Evolutionary conservation across 441 rosid species (phyloP).

Genomic region (Croton setiger): DNA sequence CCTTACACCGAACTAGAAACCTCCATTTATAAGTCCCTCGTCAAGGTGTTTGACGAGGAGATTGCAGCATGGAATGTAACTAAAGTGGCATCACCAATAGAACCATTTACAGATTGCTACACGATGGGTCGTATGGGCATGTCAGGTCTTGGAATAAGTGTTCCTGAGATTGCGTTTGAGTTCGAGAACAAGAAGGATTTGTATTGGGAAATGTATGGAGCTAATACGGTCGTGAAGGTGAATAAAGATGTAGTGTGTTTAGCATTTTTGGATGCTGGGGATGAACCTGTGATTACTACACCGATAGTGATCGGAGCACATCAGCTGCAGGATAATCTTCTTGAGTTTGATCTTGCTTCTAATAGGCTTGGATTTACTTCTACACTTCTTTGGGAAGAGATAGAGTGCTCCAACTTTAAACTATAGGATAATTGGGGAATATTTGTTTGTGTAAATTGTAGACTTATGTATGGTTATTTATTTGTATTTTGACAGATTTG

Average conservation of each 20-base stretch:
- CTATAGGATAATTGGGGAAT: not conserved
- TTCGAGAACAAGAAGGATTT: constrained; percentile 21
- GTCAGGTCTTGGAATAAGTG: constrained; percentile 13
- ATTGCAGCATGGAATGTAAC: constrained; percentile 15
- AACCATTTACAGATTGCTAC: constrained; percentile 21
- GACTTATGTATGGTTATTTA: not conserved
- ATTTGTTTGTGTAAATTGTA: not conserved
- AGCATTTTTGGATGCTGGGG: constrained; percentile 19
- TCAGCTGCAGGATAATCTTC: constrained; percentile 19
- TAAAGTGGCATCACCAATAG: constrained; percentile 11
- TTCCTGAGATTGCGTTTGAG: constrained; percentile 21
- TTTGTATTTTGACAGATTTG: not conserved
- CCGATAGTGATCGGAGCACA: constrained; percentile 21
- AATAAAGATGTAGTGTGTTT: constrained; percentile 20
- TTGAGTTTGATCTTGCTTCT: constrained; percentile 22
- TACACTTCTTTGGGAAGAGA: constrained; percentile 6
- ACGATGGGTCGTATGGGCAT: constrained; percentile 3
- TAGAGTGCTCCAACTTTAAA: constrained; percentile 24
- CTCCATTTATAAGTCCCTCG: constrained; percentile 20
- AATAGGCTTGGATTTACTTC: constrained; percentile 13
- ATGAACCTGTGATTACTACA: not conserved
- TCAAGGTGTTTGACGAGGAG: constrained; percentile 19
- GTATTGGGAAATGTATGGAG: constrained; percentile 24
- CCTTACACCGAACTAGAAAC: constrained; percentile 23
- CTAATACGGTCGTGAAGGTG: constrained; percentile 22